phyloP scores from a whole-genome alignment of 169 alveolate species.

The Babesia divergens region DNA sequence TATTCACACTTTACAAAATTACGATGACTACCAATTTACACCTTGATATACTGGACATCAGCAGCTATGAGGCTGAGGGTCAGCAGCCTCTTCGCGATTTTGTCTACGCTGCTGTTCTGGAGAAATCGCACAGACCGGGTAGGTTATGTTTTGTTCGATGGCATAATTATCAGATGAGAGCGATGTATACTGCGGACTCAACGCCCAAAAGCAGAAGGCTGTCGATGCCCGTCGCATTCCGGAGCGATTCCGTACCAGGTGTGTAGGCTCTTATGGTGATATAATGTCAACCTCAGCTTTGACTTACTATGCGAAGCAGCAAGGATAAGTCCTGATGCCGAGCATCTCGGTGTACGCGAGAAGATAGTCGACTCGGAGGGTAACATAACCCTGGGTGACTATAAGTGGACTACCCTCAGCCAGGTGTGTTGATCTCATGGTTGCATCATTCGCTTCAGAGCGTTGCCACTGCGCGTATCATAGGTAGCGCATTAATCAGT shows the following conservation, averaged over 20 bases:
- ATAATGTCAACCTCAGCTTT: conserved; percentile 14
- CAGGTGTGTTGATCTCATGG: neutral
- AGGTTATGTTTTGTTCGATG: neutral
- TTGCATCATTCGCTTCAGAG: neutral
- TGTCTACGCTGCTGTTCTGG: conserved; percentile 29
- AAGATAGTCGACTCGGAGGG: conserved; percentile 31
- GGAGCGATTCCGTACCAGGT: conserved; percentile 47
- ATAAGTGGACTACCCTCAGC: conserved; percentile 27
- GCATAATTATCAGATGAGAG: conserved; percentile 40
- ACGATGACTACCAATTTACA: neutral
- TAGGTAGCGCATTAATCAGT: conserved; percentile 52
- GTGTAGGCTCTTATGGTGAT: neutral
- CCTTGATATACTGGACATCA: conserved; percentile 2
- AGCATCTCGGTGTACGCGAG: conserved; percentile 46
- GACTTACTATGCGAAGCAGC: conserved; percentile 38
- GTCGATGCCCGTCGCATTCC: conserved; percentile 19
- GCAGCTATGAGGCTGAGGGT: neutral
- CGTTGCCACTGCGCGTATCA: conserved; percentile 14
- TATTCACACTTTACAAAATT: neutral
- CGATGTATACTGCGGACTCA: conserved; percentile 43
- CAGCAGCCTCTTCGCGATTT: conserved; percentile 4
- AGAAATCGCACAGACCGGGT: conserved; percentile 28
- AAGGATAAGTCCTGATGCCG: conserved; percentile 2
- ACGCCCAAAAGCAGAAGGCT: neutral
- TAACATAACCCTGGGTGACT: conserved; percentile 30